Base-by-base conservation (phyloP, 2,329 filamentous ascomycete species). In the Trichoderma hamatum region DNA sequence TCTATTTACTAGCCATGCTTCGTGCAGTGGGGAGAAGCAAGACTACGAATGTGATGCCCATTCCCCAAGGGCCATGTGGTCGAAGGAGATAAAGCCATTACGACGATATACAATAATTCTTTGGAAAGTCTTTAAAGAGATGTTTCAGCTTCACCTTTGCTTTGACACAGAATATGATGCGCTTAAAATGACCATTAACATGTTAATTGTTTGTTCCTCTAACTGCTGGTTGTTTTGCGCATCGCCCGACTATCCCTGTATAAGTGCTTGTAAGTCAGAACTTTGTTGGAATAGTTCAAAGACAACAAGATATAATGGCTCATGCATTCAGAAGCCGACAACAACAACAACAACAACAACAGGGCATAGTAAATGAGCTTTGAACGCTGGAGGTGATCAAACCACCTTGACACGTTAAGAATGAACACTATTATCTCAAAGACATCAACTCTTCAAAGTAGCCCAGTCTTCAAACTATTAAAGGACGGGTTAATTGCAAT, bases 91-190 rank as follows among this genome's bases (percentile, higher is more conserved):
- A 26, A 26, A 28, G 54, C 34, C 63, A 36, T 59, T 26, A 16
- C 49, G 54, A 43, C 21, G 34, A 9, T 13, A 36, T 59, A 26
- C 54, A 36, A 51, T 34, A 16, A 28, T 36, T 46, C 36, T 51
- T 51, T 32, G 52, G 34, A 58, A 43, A 67, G 39, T 56, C 30
- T 32, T 28, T 51, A 46, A 36, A 59, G 59, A 67, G 63, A 67
- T 34, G 16, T 21, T 32, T 24, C 34, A 49, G 11, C 28, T 26
- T 21, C 43, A 24, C 39, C 6, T 59, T 51, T 28, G 36, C 26
- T 51, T 39, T 59, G 39, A 36, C 16, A 39, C 39, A 28, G 36
- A 11, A 59, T 51, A 21, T 36, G 58, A 51, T 39, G 39, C n/a
- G n/a, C 21, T 36, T 16, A 51, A 36, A 19, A 26, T 59, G 34